These are phyloP conservation scores for Magnolia officinalis DNA, from an alignment of 164 flowering plant genomes.

Conservation along the genomic window DNA sequence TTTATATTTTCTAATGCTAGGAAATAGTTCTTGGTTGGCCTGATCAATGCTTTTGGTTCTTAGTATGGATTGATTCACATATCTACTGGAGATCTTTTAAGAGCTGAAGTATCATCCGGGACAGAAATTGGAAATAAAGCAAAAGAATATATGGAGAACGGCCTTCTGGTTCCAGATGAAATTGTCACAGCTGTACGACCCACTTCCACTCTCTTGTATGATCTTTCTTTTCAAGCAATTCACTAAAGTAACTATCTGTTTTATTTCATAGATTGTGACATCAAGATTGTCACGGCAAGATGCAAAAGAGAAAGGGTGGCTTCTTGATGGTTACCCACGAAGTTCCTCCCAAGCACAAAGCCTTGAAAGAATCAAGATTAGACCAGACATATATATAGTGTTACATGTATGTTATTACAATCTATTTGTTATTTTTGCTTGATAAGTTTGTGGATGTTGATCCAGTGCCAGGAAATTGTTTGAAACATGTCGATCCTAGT, in stretches of 20 bases:
- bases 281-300: slow-evolving; percentile 65
- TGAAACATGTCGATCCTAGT: not conserved
- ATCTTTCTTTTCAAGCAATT: not conserved
- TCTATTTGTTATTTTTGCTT: slow-evolving; percentile 6
- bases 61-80: slow-evolving; percentile 95
- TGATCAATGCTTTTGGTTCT: slow-evolving; percentile 18
- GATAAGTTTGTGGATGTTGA: not conserved
- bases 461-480: not conserved
- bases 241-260: not conserved
- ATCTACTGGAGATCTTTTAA: slow-evolving; percentile 88
- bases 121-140: slow-evolving; percentile 86
- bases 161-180: slow-evolving; percentile 90
- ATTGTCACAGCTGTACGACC: slow-evolving; percentile 70
- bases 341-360: slow-evolving; percentile 73
- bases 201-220: not conserved
- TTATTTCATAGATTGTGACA: slow-evolving; percentile 68
- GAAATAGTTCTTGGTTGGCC: not conserved
- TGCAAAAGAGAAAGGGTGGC: slow-evolving; percentile 89
- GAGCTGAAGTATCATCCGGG: slow-evolving; percentile 85
- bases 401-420: slow-evolving; percentile 54
- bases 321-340: slow-evolving; percentile 91
- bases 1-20: not conserved
- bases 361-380: slow-evolving; percentile 58
- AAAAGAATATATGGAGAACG: slow-evolving; percentile 80
- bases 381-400: slow-evolving; percentile 69